These are phyloP conservation scores for Cucurbita maxima DNA, from an alignment of 306 rosid genomes.

Conservation along the genomic window DNA sequence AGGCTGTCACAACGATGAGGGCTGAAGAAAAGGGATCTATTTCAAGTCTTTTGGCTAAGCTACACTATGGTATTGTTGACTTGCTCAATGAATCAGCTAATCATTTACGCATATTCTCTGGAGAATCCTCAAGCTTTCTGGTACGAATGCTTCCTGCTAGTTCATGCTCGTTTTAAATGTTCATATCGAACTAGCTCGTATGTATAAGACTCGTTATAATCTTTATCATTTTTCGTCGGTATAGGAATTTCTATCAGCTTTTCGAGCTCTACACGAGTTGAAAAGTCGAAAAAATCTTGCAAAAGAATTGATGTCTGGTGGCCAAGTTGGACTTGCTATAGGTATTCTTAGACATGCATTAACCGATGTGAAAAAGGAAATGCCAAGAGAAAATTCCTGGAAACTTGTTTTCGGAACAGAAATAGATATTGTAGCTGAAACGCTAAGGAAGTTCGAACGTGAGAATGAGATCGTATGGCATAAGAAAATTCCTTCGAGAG, in stretches of 20 bases:
- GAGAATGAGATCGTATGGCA: conserved; percentile 71
- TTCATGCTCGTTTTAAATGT: neutral
- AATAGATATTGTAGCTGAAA: conserved; percentile 30
- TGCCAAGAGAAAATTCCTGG: conserved; percentile 37
- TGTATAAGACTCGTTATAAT: neutral
- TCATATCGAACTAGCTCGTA: neutral
- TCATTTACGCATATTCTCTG: conserved; percentile 11
- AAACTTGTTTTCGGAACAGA: conserved; percentile 28
- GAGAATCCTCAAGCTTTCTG: conserved; percentile 28
- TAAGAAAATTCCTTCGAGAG: conserved; percentile 31
- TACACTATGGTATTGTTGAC: conserved; percentile 48
- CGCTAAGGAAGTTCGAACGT: conserved; percentile 36
- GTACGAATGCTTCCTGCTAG: conserved; percentile 20
- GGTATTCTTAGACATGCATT: conserved; percentile 43
- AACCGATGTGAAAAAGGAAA: conserved; percentile 21
- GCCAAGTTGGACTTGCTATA: conserved; percentile 41
- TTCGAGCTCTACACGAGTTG: conserved; percentile 44
- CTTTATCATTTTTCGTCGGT: neutral
- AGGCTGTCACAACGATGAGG: conserved; percentile 61
- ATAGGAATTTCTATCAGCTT: conserved; percentile 50
- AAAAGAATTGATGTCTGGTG: conserved; percentile 30
- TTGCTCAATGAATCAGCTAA: conserved; percentile 52
- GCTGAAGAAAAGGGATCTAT: conserved; percentile 63
- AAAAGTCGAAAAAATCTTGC: conserved; percentile 39
- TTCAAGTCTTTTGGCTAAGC: conserved; percentile 53